A percentile compares a stretch with the other conserved stretches of the same genome.
These are phyloP conservation scores for Moricandia arvensis DNA, from an alignment of 345 rosid genomes.

Conservation along the genomic window DNA sequence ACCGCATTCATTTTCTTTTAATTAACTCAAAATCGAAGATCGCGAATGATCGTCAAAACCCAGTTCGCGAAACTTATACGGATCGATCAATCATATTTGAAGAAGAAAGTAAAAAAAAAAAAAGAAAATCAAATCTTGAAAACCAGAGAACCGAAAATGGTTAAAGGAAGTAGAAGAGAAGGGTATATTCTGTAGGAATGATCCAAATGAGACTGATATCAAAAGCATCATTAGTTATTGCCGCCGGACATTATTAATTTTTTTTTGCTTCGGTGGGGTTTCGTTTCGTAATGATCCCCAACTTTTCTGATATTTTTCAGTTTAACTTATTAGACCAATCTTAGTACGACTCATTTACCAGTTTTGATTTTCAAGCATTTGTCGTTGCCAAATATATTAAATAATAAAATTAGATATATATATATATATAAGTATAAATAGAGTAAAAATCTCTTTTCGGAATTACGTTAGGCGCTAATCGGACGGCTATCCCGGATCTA, in stretches of 20 bases:
- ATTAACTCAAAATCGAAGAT: neutral
- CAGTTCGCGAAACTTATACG: slow-evolving; percentile 3
- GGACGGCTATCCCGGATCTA: no score
- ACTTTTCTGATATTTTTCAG: neutral
- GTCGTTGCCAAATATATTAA: no score
- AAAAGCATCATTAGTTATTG: slow-evolving; percentile 16
- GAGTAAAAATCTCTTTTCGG: no score
- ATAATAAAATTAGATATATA: no score
- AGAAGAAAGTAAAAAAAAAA: neutral
- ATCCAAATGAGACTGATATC: slow-evolving; percentile 7
- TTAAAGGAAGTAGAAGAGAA: neutral
- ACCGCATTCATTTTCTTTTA: slow-evolving; percentile 61
- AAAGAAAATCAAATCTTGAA: neutral
- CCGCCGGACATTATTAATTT: slow-evolving; percentile 9
- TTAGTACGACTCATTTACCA: no score
- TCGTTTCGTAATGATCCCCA: slow-evolving; percentile 29
- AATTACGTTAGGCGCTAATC: no score
- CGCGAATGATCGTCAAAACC: neutral
- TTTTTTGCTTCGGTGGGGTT: neutral
- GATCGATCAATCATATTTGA: neutral
- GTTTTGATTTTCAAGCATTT: no score
- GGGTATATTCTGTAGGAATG: slow-evolving; percentile 22
- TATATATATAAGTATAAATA: no score
- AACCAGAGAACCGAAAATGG: neutral
- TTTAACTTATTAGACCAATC: neutral